These are phyloP conservation scores for Drechslerella coelobrocha DNA, from an alignment of 2,329 filamentous ascomycete genomes.

Conservation along the genomic window DNA sequence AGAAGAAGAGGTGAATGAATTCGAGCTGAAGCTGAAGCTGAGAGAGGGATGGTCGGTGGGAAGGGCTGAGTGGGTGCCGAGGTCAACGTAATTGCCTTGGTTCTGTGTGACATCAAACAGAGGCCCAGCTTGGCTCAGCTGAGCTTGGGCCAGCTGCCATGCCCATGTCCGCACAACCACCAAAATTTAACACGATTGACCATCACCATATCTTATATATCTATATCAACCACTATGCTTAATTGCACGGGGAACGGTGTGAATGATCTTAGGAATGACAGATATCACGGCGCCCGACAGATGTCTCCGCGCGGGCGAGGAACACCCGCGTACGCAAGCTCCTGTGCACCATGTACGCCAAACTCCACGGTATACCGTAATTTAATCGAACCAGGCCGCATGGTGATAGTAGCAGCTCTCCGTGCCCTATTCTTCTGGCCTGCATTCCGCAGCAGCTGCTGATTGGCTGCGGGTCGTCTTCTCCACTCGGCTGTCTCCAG, in stretches of 20 bases:
- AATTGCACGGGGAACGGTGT: too few relatives aligned
- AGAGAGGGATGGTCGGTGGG: not conserved
- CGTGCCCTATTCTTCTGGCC: not conserved
- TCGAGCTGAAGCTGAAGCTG: not conserved
- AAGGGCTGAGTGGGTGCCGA: not conserved
- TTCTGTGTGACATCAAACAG: not conserved
- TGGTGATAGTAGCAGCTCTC: not conserved
- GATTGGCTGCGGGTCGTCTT: not conserved
- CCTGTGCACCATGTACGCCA: too few relatives aligned
- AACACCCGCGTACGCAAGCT: too few relatives aligned
- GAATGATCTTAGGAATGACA: too few relatives aligned
- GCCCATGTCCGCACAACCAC: too few relatives aligned
- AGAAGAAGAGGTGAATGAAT: not conserved
- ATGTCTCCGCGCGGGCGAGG: too few relatives aligned
- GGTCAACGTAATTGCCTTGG: not conserved
- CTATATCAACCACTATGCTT: too few relatives aligned
- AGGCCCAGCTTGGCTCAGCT: not conserved
- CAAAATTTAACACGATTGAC: too few relatives aligned
- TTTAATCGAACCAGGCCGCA: not conserved
- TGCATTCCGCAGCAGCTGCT: not conserved
- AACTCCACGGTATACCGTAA: too few relatives aligned
- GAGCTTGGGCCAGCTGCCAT: not conserved
- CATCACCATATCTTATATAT: too few relatives aligned
- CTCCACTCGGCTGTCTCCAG: not conserved
- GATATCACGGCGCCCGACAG: too few relatives aligned